Conservation (phyloP, 2,329 filamentous ascomycete genomes). For the Claviceps arundinis region DNA sequence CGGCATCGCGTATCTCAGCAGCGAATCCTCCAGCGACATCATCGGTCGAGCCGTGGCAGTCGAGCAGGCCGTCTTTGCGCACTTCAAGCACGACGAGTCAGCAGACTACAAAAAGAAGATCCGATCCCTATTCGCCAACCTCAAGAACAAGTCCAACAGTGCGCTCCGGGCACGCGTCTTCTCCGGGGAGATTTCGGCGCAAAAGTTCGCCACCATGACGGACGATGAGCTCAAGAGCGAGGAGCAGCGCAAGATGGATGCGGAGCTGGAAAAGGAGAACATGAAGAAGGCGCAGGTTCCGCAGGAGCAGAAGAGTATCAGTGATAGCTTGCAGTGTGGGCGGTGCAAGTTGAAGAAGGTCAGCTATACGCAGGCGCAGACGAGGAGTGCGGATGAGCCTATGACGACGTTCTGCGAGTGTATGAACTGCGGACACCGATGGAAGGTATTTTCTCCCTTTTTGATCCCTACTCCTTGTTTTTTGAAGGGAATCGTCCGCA, state of each 20-base stretch:
- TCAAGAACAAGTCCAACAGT: conserved; percentile 83
- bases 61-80: conserved; percentile 61
- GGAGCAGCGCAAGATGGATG: conserved; percentile 63
- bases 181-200: conserved; percentile 55
- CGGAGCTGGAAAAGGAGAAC: conserved; percentile 74
- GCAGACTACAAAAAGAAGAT: conserved; percentile 77
- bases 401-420: conserved; percentile 68
- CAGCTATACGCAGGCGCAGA: conserved; percentile 93
- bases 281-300: conserved; percentile 96
- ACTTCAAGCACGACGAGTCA: conserved; percentile 52
- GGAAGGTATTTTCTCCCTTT: conserved; percentile 44
- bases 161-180: conserved; percentile 66
- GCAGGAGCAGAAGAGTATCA: conserved; percentile 81
- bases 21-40: conserved; percentile 57
- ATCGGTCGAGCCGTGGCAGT: conserved; percentile 68
- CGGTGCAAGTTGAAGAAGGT: conserved; percentile 91
- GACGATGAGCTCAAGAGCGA: conserved; percentile 84
- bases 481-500: neutral
- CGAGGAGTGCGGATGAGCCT: conserved; percentile 86
- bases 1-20: conserved; percentile 60
- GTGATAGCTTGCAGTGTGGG: conserved; percentile 73
- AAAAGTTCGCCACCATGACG: conserved; percentile 72
- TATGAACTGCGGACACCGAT: conserved; percentile 54
- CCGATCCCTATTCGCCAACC: conserved; percentile 82
- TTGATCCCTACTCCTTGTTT: neutral